Percentiles rank a stretch among this genome's conserved stretches.
These are phyloP conservation scores for Cyberlindnera lachancei DNA, from an alignment of 805 yeast genomes.

Conservation along the genomic window DNA sequence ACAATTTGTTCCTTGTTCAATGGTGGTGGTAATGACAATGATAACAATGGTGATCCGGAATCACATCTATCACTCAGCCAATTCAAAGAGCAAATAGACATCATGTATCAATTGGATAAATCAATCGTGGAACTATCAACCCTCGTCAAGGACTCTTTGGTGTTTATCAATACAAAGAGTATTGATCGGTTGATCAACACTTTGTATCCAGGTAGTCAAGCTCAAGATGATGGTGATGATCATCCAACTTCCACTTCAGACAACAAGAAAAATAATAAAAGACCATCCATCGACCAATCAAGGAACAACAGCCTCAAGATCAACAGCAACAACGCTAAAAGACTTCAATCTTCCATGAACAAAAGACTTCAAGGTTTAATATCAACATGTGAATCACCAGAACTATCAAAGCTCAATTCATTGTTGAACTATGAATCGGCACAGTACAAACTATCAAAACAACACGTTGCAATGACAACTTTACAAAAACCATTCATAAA, in stretches of 20 bases:
- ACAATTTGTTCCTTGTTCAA: slow-evolving; percentile 12
- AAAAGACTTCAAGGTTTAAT: no score
- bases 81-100: no score
- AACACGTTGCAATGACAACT: slow-evolving; percentile 33
- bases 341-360: slow-evolving; percentile 2
- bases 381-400: slow-evolving; percentile 4
- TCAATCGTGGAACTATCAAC: no score
- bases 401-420: slow-evolving; percentile 9
- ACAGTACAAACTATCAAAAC: slow-evolving; percentile 30
- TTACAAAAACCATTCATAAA: slow-evolving; percentile 37
- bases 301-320: no score
- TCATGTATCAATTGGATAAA: slow-evolving; percentile 1
- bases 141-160: slow-evolving; percentile 3
- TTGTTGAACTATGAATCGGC: slow-evolving; percentile 31
- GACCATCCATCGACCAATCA: no score
- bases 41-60: no score
- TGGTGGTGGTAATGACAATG: no score
- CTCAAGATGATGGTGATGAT: not conserved
- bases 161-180: slow-evolving; percentile 16
- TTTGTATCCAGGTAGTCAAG: not conserved
- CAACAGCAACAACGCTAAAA: slow-evolving; percentile 1
- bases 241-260: no score
- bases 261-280: no score
- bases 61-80: not conserved
- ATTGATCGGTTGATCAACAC: slow-evolving; percentile 4